Evolutionary conservation across 2,329 filamentous ascomycete species (phyloP).

Genomic region (Botrytis medusae): DNA sequence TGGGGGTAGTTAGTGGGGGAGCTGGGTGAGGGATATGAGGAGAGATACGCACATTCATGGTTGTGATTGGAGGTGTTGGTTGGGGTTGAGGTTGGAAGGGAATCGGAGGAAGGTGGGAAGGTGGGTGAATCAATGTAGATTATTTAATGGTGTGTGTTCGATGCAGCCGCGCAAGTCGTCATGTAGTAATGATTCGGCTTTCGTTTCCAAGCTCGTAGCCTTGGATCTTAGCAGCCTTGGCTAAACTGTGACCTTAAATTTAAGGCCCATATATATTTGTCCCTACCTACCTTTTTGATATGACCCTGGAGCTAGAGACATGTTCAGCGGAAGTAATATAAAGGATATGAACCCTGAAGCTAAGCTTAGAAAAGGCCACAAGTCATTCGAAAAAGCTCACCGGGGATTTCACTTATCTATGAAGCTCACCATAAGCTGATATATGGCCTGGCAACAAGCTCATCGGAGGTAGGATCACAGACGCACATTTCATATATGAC

Average conservation of each 20-base stretch:
- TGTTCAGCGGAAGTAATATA: not conserved
- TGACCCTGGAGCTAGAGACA: not conserved
- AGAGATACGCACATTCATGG: conserved; percentile 55
- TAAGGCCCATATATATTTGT: not conserved
- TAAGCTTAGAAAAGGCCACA: not conserved
- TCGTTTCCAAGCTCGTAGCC: conserved; percentile 4
- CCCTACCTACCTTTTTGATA: not conserved
- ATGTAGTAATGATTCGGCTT: conserved; percentile 2
- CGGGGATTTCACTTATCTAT: not conserved
- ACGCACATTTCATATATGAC: not conserved
- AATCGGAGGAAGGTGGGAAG: not conserved
- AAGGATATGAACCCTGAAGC: not conserved
- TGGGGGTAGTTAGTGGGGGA: conserved; percentile 3
- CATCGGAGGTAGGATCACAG: not conserved
- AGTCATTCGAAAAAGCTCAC: not conserved
- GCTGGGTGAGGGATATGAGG: not conserved
- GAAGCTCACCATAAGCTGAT: not conserved
- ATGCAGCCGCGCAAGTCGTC: conserved; percentile 15
- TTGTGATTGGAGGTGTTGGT: not conserved
- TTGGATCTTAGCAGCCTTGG: conserved; percentile 20
- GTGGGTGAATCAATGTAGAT: conserved; percentile 3
- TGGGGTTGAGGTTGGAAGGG: no score
- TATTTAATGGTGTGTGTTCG: conserved; percentile 7
- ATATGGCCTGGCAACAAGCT: not conserved
- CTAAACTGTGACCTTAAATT: not conserved